Evolutionary conservation across 148 eudicot species (phyloP).

Genomic region (Drosera capensis): DNA sequence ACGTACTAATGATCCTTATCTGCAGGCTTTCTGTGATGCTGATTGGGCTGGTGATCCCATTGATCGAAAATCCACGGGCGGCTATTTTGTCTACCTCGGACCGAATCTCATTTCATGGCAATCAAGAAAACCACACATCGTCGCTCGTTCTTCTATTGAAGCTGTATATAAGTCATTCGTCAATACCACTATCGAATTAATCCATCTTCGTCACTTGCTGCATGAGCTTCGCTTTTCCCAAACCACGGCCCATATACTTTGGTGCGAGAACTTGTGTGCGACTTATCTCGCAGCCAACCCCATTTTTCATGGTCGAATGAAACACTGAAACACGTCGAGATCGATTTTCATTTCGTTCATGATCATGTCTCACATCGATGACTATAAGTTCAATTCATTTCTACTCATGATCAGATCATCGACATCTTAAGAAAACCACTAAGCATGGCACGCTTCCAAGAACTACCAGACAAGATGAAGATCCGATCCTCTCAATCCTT

Average conservation of each 20-base stretch:
- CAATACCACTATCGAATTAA: background rate
- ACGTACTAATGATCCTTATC: background rate
- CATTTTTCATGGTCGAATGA: background rate
- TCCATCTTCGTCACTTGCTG: background rate
- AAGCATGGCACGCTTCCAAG: no score
- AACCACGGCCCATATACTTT: background rate
- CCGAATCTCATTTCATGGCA: background rate
- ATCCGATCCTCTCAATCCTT: no score
- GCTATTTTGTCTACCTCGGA: background rate
- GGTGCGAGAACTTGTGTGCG: conserved; percentile 1
- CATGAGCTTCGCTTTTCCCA: background rate
- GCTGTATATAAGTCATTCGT: background rate
- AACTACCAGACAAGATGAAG: no score
- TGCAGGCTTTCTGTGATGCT: background rate
- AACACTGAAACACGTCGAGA: background rate
- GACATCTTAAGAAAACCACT: no score
- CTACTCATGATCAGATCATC: no score
- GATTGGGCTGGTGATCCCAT: background rate
- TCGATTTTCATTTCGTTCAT: conserved; percentile 1
- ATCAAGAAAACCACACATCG: background rate
- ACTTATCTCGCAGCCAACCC: background rate
- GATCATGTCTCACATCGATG: background rate
- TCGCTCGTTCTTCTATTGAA: background rate
- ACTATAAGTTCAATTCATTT: background rate
- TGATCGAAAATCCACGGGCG: background rate